Percentiles rank a stretch among this genome's conserved stretches.
Evolutionary conservation across 2,329 filamentous ascomycete species (phyloP).

Genomic region (Phialophora chinensis): DNA sequence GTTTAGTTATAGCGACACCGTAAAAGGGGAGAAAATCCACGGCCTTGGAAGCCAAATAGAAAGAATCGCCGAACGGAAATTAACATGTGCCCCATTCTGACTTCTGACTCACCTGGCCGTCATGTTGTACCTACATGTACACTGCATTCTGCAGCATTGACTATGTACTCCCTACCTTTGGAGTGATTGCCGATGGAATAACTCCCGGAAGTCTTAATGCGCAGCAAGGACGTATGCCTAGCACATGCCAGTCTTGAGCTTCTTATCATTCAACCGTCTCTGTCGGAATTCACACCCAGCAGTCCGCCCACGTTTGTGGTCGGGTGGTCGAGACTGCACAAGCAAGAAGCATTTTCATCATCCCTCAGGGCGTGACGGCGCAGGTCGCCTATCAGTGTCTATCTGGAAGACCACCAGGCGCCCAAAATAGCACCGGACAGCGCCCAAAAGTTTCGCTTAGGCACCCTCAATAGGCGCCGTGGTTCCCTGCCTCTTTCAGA

Average conservation of each 20-base stretch:
- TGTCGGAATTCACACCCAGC: slow-evolving; percentile 1
- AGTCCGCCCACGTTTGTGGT: slow-evolving; percentile 7
- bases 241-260: neutral
- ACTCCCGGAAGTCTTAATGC: neutral
- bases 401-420: neutral
- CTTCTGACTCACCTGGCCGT: slow-evolving; percentile 21
- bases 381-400: neutral
- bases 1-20: neutral
- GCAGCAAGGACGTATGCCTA: neutral
- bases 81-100: slow-evolving; percentile 24
- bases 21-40: slow-evolving; percentile 1
- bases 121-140: slow-evolving; percentile 27
- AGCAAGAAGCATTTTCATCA: neutral
- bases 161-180: neutral
- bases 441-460: slow-evolving; percentile 7
- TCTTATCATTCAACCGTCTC: neutral
- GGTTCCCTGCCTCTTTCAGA: no score
- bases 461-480: slow-evolving; percentile 1
- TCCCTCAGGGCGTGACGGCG: neutral
- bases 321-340: neutral
- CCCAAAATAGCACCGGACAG: slow-evolving; percentile 4
- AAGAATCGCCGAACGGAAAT: slow-evolving; percentile 18
- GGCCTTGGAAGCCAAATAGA: neutral
- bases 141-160: slow-evolving; percentile 27
- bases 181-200: neutral